Evolutionary conservation across 2,329 filamentous ascomycete genomes (phyloP).

Genomic region (Phialocephala subalpina): DNA sequence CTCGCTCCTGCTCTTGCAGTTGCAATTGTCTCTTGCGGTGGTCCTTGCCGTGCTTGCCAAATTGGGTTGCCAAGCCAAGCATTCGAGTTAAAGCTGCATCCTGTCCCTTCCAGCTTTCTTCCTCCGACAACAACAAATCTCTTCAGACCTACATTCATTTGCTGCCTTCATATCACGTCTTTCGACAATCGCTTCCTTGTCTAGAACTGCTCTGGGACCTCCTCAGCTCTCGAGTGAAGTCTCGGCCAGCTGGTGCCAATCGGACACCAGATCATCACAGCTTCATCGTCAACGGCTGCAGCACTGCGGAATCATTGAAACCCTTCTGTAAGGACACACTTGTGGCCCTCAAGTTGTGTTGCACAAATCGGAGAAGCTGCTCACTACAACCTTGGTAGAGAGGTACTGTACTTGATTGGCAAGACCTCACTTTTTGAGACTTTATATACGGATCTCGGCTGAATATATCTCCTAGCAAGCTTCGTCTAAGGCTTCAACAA

Average conservation of each 20-base stretch:
- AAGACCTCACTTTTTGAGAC: not conserved
- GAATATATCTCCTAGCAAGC: not conserved
- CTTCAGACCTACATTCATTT: constrained; percentile 32
- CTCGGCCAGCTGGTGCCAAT: not conserved
- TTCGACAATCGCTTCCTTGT: constrained; percentile 9
- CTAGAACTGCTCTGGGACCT: not conserved
- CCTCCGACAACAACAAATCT: constrained; percentile 5
- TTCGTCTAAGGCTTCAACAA: not conserved
- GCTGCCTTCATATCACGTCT: constrained; percentile 20
- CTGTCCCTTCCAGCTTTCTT: constrained; percentile 9
- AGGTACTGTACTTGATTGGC: not conserved
- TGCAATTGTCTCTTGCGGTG: not conserved
- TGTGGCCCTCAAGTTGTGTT: not conserved
- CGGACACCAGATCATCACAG: not conserved
- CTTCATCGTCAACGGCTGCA: not conserved
- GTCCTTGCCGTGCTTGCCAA: not conserved
- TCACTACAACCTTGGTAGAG: too few relatives aligned
- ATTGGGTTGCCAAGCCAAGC: not conserved
- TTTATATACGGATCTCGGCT: not conserved
- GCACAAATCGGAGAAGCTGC: too few relatives aligned
- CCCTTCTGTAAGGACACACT: not conserved
- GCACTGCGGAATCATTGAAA: not conserved
- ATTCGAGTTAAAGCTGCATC: not conserved
- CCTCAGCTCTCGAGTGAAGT: not conserved
- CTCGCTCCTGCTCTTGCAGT: not conserved